phyloP scores from a whole-genome alignment of 371 early-diverging fungal species.

The Gilbertella persicaria region DNA sequence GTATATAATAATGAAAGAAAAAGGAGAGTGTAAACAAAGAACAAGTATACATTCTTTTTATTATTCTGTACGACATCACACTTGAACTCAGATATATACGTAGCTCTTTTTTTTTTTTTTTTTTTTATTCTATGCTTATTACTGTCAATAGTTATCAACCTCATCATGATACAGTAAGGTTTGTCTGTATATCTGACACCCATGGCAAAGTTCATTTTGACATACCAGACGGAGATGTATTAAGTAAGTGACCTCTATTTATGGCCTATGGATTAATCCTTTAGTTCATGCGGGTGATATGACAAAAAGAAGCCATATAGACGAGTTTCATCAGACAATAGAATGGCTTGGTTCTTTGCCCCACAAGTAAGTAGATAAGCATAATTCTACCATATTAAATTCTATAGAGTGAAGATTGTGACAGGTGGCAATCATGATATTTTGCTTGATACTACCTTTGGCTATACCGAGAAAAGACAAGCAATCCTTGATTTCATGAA shows the following conservation, averaged over 20 bases:
- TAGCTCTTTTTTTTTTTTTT: constrained; percentile 8
- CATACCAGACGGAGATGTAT: constrained; percentile 50
- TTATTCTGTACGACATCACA: no score
- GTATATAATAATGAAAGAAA: not conserved
- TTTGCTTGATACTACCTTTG: constrained; percentile 29
- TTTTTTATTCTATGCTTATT: constrained; percentile 1
- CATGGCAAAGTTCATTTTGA: constrained; percentile 35
- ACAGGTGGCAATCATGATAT: constrained; percentile 61
- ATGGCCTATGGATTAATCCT: no score
- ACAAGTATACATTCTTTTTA: no score
- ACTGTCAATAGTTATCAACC: constrained; percentile 5
- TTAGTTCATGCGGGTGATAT: constrained; percentile 56
- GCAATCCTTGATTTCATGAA: constrained; percentile 23
- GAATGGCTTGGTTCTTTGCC: constrained; percentile 43
- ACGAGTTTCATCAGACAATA: constrained; percentile 28
- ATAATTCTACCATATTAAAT: not conserved
- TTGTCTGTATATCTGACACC: constrained; percentile 56
- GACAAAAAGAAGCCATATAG: constrained; percentile 30
- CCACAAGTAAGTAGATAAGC: constrained; percentile 28
- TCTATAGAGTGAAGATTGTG: constrained; percentile 49
- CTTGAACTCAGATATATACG: no score
- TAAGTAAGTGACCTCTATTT: no score
- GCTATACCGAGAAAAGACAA: constrained; percentile 16
- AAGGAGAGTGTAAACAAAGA: not conserved
- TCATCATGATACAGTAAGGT: constrained; percentile 16